Conservation (phyloP, 345 rosid genomes). For the Bretschneidera sinensis region DNA sequence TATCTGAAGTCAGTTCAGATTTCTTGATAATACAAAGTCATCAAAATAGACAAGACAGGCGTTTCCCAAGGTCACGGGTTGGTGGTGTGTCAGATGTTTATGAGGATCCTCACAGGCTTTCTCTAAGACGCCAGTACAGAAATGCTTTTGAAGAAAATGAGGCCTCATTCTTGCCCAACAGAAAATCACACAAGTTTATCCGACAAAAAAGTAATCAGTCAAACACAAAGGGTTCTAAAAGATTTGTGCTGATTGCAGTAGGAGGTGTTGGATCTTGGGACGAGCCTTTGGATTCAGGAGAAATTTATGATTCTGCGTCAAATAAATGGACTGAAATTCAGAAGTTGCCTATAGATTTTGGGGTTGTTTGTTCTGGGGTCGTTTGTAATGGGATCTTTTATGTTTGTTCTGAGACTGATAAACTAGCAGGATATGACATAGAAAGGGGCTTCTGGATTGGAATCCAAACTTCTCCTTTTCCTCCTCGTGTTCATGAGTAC, state of each 20-base stretch:
- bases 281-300: conserved; percentile 92
- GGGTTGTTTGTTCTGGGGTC: conserved; percentile 66
- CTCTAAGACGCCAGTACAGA: conserved; percentile 65
- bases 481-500: conserved; percentile 88
- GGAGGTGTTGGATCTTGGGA: conserved; percentile 87
- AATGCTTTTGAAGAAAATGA: conserved; percentile 51
- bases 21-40: conserved; percentile 42
- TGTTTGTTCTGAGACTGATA: conserved; percentile 84
- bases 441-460: conserved; percentile 89
- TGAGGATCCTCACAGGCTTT: conserved; percentile 94
- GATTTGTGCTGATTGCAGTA: conserved; percentile 66
- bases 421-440: conserved; percentile 82
- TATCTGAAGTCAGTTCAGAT: conserved; percentile 61
- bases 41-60: conserved; percentile 69
- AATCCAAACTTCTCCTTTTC: conserved; percentile 75
- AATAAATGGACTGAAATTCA: conserved; percentile 92
- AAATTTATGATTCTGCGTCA: conserved; percentile 70
- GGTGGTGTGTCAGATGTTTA: conserved; percentile 84
- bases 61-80: conserved; percentile 53
- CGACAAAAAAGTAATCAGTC: conserved; percentile 54
- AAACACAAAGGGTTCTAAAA: conserved; percentile 36
- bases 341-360: conserved; percentile 71
- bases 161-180: conserved; percentile 25
- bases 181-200: conserved; percentile 46
- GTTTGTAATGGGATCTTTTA: conserved; percentile 81